Conservation (phyloP, 2,329 filamentous ascomycete genomes). For the Colletotrichum falcatum region DNA sequence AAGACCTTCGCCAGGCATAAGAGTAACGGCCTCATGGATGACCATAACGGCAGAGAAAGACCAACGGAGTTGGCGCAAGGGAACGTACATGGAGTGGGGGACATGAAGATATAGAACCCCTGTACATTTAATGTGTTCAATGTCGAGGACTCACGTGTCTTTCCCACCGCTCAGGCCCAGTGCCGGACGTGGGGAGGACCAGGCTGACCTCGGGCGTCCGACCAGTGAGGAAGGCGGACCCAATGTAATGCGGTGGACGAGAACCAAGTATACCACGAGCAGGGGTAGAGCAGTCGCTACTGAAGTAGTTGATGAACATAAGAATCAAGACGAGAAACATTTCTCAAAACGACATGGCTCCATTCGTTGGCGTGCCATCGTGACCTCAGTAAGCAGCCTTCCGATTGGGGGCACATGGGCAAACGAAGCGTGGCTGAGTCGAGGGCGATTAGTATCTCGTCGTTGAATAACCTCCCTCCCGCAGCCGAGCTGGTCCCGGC, state of each 20-base stretch:
- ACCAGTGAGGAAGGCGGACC: constrained; percentile 27
- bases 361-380: fast-evolving
- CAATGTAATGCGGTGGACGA: constrained; percentile 37
- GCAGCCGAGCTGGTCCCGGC: not conserved
- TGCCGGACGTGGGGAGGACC: not conserved
- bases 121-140: constrained; percentile 41
- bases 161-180: not conserved
- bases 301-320: constrained; percentile 39
- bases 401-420: no score
- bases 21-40: constrained; percentile 37
- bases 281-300: constrained; percentile 43
- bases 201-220: constrained; percentile 6
- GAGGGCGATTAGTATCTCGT: not conserved
- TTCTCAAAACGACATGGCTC: not conserved
- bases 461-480: not conserved
- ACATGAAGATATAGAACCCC: constrained; percentile 36
- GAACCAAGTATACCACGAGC: constrained; percentile 35
- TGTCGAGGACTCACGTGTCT: constrained; percentile 5
- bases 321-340: constrained; percentile 32
- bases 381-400: not conserved
- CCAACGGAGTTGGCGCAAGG: constrained; percentile 24
- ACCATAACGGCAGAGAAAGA: constrained; percentile 31
- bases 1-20: constrained; percentile 27
- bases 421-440: not conserved
- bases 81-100: constrained; percentile 16